These are phyloP conservation scores for Pulveroboletus sp. DNA, from an alignment of 1,284 basidiomycete species.

Conservation along the genomic window DNA sequence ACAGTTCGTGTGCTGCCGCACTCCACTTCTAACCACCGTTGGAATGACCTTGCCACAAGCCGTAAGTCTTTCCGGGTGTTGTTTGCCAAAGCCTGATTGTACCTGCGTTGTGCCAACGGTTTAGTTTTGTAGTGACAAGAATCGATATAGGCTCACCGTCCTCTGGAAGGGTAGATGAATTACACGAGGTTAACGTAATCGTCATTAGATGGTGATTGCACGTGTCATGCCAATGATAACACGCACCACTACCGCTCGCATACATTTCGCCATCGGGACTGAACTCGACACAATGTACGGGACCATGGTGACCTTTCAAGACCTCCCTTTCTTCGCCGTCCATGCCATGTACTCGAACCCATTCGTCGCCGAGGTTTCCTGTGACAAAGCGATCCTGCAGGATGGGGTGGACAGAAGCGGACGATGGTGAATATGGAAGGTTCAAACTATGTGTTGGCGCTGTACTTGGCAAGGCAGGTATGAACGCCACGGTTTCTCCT, in stretches of 20 bases:
- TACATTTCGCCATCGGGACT: conserved; percentile 99
- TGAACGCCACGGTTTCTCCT: conserved; percentile 90
- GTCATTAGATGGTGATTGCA: conserved; percentile 8
- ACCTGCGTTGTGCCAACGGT: conserved; percentile 43
- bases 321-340: conserved; percentile 90
- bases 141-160: conserved; percentile 54
- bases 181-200: conserved; percentile 11
- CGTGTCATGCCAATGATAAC: conserved; percentile 10
- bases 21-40: conserved; percentile 46
- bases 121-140: conserved; percentile 8
- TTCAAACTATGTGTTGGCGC: conserved; percentile 65
- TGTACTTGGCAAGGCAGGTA: conserved; percentile 63
- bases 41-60: conserved; percentile 81
- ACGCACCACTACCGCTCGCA: conserved; percentile 90
- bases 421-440: conserved; percentile 83
- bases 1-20: not conserved
- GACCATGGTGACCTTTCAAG: conserved; percentile 96
- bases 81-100: conserved; percentile 98
- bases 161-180: conserved; percentile 47
- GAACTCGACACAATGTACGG: conserved; percentile 92
- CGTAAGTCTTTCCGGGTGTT: conserved; percentile 89
- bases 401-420: conserved; percentile 90
- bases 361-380: conserved; percentile 89
- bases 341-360: conserved; percentile 93
- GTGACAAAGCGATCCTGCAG: conserved; percentile 89